Percentiles rank a stretch among this genome's conserved stretches.
Evolutionary conservation across 768 basidiomycete genomes (phyloP).

Genomic region (Roridomyces roridus): DNA sequence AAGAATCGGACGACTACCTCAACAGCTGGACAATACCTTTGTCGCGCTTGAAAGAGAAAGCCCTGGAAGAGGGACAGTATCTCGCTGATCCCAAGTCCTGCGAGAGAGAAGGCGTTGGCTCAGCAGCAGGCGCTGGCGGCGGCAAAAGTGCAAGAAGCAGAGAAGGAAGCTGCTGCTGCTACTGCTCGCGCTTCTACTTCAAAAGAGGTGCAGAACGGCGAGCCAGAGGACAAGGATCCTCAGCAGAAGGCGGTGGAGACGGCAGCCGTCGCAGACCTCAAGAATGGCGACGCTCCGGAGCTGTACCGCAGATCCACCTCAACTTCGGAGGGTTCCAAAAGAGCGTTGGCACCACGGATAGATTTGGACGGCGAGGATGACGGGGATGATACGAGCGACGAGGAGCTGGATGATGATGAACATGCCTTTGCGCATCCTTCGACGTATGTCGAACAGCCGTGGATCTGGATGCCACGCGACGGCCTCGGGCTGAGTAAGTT

Average conservation of each 20-base stretch:
- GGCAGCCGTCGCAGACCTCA: conserved; percentile 17
- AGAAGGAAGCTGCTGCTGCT: background rate
- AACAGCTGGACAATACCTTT: conserved; percentile 37
- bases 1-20: conserved; percentile 32
- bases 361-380: conserved; percentile 12
- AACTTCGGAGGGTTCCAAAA: no score
- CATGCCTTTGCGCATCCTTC: conserved; percentile 58
- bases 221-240: background rate
- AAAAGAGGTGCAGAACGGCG: conserved; percentile 9
- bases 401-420: conserved; percentile 37
- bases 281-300: conserved; percentile 23
- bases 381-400: conserved; percentile 36
- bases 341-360: no score
- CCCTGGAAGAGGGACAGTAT: conserved; percentile 27
- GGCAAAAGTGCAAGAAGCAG: conserved; percentile 12
- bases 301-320: conserved; percentile 12
- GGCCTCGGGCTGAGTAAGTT: conserved; percentile 47
- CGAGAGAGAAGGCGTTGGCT: conserved; percentile 13
- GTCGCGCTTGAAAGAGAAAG: conserved; percentile 37
- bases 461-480: conserved; percentile 56
- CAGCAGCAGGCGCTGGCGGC: conserved; percentile 23
- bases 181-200: conserved; percentile 1
- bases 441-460: conserved; percentile 50
- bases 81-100: conserved; percentile 14
- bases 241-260: conserved; percentile 17